Base-by-base conservation (phyloP, 2,329 filamentous ascomycete species). In the Thielaviopsis ethacetica region DNA sequence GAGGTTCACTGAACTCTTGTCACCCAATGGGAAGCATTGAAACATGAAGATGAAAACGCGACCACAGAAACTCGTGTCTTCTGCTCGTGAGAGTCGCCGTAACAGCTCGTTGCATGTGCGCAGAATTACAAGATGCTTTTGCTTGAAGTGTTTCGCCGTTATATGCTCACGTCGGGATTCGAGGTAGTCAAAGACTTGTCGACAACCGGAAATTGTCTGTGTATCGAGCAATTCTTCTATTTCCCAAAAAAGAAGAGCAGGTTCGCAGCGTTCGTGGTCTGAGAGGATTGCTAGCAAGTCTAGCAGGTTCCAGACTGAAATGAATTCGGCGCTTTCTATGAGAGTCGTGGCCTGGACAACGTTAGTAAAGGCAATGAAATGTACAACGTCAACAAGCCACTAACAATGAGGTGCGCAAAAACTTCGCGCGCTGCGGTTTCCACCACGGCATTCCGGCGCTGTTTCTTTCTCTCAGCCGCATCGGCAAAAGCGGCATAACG, bases 41-140 rank as follows among this genome's bases (percentile, higher is more conserved):
- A 97, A 98, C 68, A 98, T 82, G 71, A 96, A 99, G 63, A 98
- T 96, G 71, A 97, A 97, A 26, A 99, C 93, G 47, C 93, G 82
- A 17, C 93, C 93, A 67, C 93, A 98, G 68, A 99, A 98, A 0
- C 94, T 90, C 0, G 93, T 94, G 70, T 98, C 93, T 69, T 97
- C 91, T 3, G 93, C 91, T 59, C 93, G 82, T n/a, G 93, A 97
- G 2, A 98, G 77, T 53, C 93, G 81, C 41, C 91, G 84, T n/a
- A 98, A 76, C 17, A 98, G 77, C 71, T 97, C 93, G 70, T 97
- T 98, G 72, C 93, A 98, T 62, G 86, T 87, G 66, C 93, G 81
- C n/a, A 98, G 74, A 64, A 97, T 93, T 60, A 95, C 83, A 50
- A 97, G 74, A 61, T 88, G 85, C 70, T 95, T 96, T 68, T 86